Base-by-base conservation (phyloP, 768 basidiomycete genomes). In the Mycena indigotica region DNA sequence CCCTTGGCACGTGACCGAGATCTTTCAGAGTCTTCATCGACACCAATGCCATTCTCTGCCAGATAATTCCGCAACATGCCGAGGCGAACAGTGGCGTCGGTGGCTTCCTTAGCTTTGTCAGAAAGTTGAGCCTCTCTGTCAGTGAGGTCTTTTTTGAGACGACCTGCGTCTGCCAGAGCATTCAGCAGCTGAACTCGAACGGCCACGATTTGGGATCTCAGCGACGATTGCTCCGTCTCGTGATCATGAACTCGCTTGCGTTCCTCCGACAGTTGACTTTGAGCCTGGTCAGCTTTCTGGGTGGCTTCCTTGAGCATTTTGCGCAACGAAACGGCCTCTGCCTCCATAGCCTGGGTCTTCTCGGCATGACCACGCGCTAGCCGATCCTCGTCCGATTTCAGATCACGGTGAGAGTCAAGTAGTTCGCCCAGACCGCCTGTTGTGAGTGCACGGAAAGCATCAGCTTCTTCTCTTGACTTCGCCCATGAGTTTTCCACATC, bases 401-500 rank as follows among this genome's bases (percentile, higher is more conserved):
- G 78, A 65, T 93, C 91, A 30, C 88, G 84, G 76, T 96, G 95
- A 2, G 89, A 87, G 68, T 95, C 92, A 45, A 97, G 77, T 19
- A 97, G 78, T 68, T 95, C 85, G 23, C 93, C 94, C 2, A 97
- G 81, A 66, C 88, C 83, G 46, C 88, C 86, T 2, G 93, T 96
- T 2, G 95, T 95, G 51, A 94, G 76, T 21, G 90, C 88, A 53
- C 94, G 80, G 71, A 95, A 86, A 2, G 89, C 85, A 70, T 97
- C 95, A 2, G 94, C 93, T 76, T 98, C 94, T 73, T 95, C 90
- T 15, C 94, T 85, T 40, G 93, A 93, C 71, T 93, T 91, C 24
- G 90, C 84, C 88, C 94, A 97, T 8, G 89, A 85, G 67, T 90
- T 93, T 74, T 97, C 95, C 40, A 88, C 86, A 53, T 95, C 92